phyloP scores from a whole-genome alignment of 1,284 basidiomycete species.

The Trichosporon faecale region DNA sequence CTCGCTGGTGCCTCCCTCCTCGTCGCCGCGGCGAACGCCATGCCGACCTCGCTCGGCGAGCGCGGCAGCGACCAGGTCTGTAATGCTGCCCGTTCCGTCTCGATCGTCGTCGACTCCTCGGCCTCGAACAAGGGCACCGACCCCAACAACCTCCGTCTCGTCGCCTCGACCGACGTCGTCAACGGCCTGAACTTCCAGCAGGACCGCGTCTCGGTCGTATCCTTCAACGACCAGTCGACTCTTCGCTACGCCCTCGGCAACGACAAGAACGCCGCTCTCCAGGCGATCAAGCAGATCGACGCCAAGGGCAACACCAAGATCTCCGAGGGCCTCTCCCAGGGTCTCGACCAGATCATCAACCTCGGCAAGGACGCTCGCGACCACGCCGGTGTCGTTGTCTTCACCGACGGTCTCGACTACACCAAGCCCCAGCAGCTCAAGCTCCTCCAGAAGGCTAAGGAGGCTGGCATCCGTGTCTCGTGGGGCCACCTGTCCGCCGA shows the following conservation, averaged over 20 bases:
- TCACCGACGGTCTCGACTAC: constrained; percentile 15
- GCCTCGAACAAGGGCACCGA: constrained; percentile 13
- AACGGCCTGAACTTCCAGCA: constrained; percentile 8
- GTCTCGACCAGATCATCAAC: constrained; percentile 5
- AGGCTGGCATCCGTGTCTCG: constrained; percentile 12
- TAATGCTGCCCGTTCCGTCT: constrained; percentile 10
- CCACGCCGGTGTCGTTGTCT: constrained; percentile 13
- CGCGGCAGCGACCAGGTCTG: not conserved
- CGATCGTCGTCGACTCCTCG: constrained; percentile 15
- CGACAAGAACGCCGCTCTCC: not conserved
- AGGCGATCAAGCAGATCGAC: not conserved
- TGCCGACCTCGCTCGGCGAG: not conserved
- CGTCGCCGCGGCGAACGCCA: constrained; percentile 1
- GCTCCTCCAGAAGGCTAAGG: constrained; percentile 1
- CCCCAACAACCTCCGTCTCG: constrained; percentile 14
- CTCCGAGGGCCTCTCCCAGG: constrained; percentile 1
- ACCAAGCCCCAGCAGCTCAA: constrained; percentile 8
- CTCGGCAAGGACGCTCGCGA: not conserved
- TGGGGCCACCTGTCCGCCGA: constrained; percentile 11
- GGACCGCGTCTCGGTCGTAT: constrained; percentile 13
- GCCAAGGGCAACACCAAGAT: constrained; percentile 7
- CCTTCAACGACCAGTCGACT: constrained; percentile 9
- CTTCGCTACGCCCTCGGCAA: constrained; percentile 11
- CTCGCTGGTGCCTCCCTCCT: constrained; percentile 12
- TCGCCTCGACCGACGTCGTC: constrained; percentile 10